Evolutionary conservation across 805 yeast species (phyloP).

Genomic region (Candida bentonensis): DNA sequence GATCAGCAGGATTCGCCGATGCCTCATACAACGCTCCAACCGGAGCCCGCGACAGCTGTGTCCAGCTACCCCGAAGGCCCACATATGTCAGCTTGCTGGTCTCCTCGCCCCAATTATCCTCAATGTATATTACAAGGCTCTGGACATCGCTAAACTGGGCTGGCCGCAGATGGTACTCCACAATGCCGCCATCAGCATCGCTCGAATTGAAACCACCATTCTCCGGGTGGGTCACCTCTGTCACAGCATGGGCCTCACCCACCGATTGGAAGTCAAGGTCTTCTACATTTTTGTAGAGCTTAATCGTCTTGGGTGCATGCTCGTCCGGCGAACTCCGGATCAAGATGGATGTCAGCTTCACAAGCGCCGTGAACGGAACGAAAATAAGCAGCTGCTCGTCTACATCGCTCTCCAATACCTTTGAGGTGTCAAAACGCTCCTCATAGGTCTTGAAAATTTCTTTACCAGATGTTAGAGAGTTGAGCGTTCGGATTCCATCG

Average conservation of each 20-base stretch:
- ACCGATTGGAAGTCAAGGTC: conserved; percentile 62
- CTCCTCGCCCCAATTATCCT: conserved; percentile 49
- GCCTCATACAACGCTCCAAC: conserved; percentile 70
- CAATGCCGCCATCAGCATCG: conserved; percentile 32
- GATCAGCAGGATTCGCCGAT: conserved; percentile 89
- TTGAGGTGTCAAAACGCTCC: conserved; percentile 32
- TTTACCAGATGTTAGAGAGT: conserved; percentile 37
- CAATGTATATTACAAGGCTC: conserved; percentile 52
- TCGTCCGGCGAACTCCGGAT: conserved; percentile 49
- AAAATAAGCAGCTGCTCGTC: conserved; percentile 68
- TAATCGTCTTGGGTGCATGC: conserved; percentile 55
- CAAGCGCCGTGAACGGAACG: conserved; percentile 68
- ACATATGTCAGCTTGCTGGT: conserved; percentile 47
- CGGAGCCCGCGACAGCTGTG: conserved; percentile 43
- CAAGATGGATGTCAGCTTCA: conserved; percentile 60
- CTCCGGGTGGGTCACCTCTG: conserved; percentile 47
- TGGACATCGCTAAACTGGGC: conserved; percentile 57
- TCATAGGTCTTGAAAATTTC: conserved; percentile 43
- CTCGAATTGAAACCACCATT: conserved; percentile 28
- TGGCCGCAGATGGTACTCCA: conserved; percentile 73
- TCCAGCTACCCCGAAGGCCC: conserved; percentile 58
- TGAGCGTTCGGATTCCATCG: conserved; percentile 46
- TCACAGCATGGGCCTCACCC: conserved; percentile 33
- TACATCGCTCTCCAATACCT: conserved; percentile 48
- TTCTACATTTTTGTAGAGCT: conserved; percentile 56